Conservation (phyloP, 495 filamentous ascomycete genomes). For the Aspergillus mulundensis region DNA sequence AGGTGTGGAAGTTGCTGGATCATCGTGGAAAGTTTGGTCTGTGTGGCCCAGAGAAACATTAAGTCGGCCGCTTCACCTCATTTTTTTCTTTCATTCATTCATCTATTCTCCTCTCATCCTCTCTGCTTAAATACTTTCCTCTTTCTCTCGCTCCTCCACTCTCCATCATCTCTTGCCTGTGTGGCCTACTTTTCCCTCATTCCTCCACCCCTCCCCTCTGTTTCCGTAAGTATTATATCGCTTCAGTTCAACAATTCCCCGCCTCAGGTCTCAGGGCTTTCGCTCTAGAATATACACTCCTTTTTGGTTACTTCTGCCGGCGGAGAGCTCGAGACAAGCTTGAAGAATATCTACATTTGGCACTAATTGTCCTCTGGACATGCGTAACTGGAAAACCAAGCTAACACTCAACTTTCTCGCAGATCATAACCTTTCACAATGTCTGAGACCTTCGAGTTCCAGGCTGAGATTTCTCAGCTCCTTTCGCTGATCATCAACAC, state of each 20-base stretch:
- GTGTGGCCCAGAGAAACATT: constrained; percentile 30
- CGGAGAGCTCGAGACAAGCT: neutral
- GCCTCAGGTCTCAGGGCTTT: neutral
- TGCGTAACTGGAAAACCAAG: neutral
- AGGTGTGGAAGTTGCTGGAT: constrained; percentile 45
- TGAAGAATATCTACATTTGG: neutral
- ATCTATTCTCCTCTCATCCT: constrained; percentile 7
- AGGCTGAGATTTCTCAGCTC: constrained; percentile 99
- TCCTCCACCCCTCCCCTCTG: constrained; percentile 2
- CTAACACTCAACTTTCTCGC: constrained; percentile 6
- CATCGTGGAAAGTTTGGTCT: constrained; percentile 40
- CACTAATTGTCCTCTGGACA: neutral
- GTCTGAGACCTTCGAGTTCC: constrained; percentile 98
- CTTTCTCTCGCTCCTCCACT: neutral
- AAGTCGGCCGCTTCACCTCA: constrained; percentile 22
- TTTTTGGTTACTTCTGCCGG: neutral
- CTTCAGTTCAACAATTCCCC: constrained; percentile 1
- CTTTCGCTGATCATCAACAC: constrained; percentile 99
- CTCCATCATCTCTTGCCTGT: neutral
- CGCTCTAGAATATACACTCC: neutral
- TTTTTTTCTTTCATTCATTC: constrained; percentile 23
- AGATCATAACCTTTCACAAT: constrained; percentile 49
- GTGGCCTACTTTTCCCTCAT: neutral
- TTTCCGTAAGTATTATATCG: constrained; percentile 11
- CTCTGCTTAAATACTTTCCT: constrained; percentile 10